Base-by-base conservation (phyloP, 768 basidiomycete genomes). In the Amanita pallidorosea region DNA sequence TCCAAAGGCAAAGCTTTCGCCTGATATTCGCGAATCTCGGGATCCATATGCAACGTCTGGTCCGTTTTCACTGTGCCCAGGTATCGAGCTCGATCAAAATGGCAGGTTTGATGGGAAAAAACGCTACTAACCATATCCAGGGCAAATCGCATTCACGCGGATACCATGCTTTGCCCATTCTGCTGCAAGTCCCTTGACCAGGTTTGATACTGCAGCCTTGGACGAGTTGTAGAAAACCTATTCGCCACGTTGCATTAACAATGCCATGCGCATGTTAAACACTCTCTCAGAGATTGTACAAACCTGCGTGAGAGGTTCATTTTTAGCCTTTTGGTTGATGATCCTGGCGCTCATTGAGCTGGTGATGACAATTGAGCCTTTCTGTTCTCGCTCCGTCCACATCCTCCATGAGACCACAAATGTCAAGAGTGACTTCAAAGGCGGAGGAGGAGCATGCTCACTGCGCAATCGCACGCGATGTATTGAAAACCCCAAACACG, bases 321-420 rank as follows among this genome's bases (percentile, higher is more conserved):
- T 76, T 27, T 62, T 58, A 1, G 56, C 63, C 2, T 67, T 55
- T 55, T 75, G 72, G 54, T 83, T 83, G 61, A 81, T 79, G 54
- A 84, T 82, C 50, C 76, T 75, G 1, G 80, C 81, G 54, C 76
- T 78, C 80, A 84, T 85, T 4, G 79, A 81, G 1, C 77, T 75
- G 0, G 74, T 81, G 52, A 84, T 75, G 35, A 84, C 78, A 53
- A 83, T 83, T 0, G 81, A 80, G 0, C 77, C 76, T 33, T 63
- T 58, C 5, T 57, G 48, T 1, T 70, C 59, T 17, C 58, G 51
- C 0, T 70, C 64, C 0, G 59, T 61, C 76, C 79, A 80, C 1
- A 77, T 45, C 45, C 79, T 80, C 12, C 0, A 17, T n/a, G 9
- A 41, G 20, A 1, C 0, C 27, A 17, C 43, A 20, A 20, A 8